A percentile compares a stretch with the other conserved stretches of the same genome.
These are phyloP conservation scores for Eimeria sp. DNA, from an alignment of 169 alveolate species.

Conservation along the genomic window DNA sequence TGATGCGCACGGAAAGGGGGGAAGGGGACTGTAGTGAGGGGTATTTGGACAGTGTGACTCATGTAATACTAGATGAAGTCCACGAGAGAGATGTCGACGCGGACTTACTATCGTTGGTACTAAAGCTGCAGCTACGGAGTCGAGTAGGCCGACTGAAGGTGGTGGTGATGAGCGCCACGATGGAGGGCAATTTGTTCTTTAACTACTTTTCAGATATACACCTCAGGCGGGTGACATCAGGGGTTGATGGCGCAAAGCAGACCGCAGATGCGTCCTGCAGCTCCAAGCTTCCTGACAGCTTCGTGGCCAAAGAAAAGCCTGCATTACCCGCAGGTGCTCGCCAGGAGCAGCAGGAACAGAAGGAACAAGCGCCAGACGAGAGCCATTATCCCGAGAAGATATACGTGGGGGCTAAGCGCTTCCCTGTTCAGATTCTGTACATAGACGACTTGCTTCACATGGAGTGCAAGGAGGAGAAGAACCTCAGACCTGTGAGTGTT, in stretches of 20 bases:
- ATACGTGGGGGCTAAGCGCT: slow-evolving; percentile 82
- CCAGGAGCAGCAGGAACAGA: neutral
- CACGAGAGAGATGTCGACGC: slow-evolving; percentile 88
- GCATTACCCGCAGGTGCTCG: neutral
- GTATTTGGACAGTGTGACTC: slow-evolving; percentile 32
- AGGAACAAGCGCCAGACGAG: neutral
- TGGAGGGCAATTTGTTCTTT: slow-evolving; percentile 76
- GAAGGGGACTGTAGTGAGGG: neutral
- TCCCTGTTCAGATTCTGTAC: slow-evolving; percentile 76
- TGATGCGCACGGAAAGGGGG: neutral
- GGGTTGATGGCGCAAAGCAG: neutral
- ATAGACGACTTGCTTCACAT: slow-evolving; percentile 48
- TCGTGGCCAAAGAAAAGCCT: neutral
- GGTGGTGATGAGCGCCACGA: slow-evolving; percentile 87
- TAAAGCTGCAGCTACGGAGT: slow-evolving; percentile 85
- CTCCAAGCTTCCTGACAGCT: no score
- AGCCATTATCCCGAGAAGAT: slow-evolving; percentile 31
- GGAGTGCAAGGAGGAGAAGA: neutral
- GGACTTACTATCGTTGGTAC: slow-evolving; percentile 84
- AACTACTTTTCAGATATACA: slow-evolving; percentile 53
- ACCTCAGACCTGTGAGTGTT: neutral
- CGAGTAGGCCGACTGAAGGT: slow-evolving; percentile 78
- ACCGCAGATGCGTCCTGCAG: no score
- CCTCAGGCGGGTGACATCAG: neutral
- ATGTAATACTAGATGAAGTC: slow-evolving; percentile 84